Percentiles rank a stretch among this genome's conserved stretches.
Evolutionary conservation across 768 basidiomycete species (phyloP).

Genomic region (Sporobolomyces pararoseus): DNA sequence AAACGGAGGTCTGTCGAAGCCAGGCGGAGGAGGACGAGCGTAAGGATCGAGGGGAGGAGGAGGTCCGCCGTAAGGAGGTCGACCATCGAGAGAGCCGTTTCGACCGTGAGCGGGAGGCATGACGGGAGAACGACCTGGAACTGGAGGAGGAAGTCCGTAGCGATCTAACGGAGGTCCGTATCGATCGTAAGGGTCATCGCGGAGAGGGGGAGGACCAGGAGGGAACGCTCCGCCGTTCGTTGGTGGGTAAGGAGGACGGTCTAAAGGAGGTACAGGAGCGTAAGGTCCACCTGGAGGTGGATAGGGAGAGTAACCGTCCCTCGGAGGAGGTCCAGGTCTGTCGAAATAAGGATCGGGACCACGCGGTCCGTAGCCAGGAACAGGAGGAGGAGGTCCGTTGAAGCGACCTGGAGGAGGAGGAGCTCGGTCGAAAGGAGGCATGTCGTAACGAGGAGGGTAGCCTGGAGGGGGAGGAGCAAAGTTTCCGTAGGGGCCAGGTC

Average conservation of each 20-base stretch:
- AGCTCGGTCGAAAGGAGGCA: constrained; percentile 11
- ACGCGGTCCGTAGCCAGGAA: neutral
- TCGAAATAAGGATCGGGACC: constrained; percentile 38
- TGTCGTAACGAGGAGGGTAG: constrained; percentile 30
- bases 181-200: constrained; percentile 27
- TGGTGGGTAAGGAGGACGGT: constrained; percentile 24
- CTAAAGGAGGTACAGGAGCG: constrained; percentile 13
- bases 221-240: neutral
- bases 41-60: constrained; percentile 7
- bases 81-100: neutral
- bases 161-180: constrained; percentile 30
- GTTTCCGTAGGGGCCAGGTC: neutral
- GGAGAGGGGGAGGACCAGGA: constrained; percentile 2
- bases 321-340: constrained; percentile 10
- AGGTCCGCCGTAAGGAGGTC: constrained; percentile 16
- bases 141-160: constrained; percentile 16
- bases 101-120: constrained; percentile 1
- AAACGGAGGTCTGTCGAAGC: constrained; percentile 5
- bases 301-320: constrained; percentile 14
- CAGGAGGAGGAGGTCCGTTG: constrained; percentile 14
- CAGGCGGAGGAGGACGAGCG: constrained; percentile 3
- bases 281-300: constrained; percentile 3
- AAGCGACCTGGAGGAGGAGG: constrained; percentile 4
- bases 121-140: constrained; percentile 20
- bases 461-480: no score